A percentile compares a stretch with the other conserved stretches of the same genome.
phyloP scores from a whole-genome alignment of 352 stramenopile species.

The Blastocystis sp. region DNA sequence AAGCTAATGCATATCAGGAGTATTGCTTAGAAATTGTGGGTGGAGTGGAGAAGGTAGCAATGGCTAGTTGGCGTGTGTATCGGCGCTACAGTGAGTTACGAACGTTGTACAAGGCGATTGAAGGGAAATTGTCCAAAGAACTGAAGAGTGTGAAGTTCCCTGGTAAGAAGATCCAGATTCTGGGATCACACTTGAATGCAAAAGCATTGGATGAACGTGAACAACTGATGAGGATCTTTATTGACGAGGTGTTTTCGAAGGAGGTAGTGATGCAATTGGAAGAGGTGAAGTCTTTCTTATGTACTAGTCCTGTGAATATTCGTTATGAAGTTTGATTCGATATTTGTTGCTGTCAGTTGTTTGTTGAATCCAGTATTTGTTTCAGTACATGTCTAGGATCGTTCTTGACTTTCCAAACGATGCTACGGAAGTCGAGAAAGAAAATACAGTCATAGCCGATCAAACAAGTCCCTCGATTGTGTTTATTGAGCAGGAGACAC shows the following conservation, averaged over 20 bases:
- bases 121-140: conserved; percentile 11
- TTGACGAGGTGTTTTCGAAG: neutral
- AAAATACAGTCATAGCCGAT: neutral
- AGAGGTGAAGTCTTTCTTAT: neutral
- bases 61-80: conserved; percentile 56
- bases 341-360: neutral
- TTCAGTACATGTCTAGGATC: neutral
- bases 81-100: conserved; percentile 44
- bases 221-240: neutral
- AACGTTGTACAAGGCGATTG: conserved; percentile 26
- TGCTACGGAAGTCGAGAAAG: neutral
- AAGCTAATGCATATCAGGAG: conserved; percentile 15
- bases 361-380: neutral
- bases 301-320: conserved; percentile 29
- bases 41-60: neutral
- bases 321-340: conserved; percentile 34
- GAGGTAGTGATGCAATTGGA: neutral
- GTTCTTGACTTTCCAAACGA: neutral
- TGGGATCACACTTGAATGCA: conserved; percentile 8
- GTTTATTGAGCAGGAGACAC: neutral
- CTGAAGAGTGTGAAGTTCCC: conserved; percentile 43
- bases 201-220: conserved; percentile 18
- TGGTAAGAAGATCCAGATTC: conserved; percentile 49
- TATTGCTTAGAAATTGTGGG: conserved; percentile 37
- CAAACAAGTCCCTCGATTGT: neutral